Base-by-base conservation (phyloP, 176 grass and related monocot species). In the Canna indica region DNA sequence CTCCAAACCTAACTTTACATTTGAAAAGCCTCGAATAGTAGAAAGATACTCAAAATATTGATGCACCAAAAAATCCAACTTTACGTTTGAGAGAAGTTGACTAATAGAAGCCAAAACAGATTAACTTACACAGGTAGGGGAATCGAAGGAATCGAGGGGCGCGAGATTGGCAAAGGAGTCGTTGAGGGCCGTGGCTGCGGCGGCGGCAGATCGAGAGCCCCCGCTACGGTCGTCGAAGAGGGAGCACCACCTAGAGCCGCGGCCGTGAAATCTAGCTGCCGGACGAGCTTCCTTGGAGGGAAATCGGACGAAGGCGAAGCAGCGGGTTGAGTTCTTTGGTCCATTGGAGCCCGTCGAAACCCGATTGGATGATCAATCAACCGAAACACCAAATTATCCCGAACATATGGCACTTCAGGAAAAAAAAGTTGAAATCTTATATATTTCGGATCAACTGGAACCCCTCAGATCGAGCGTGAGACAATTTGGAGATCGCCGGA, bases 231-330 rank as follows among this genome's bases (percentile, higher is more conserved):
- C 0, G 80, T 75, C 0, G 86, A 80, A 0, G 89, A 66, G 1
- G 84, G 82, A 46, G 80, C 86, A 27, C 85, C 83, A 42, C 79
- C 41, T 38, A 72, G 64, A 45, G 75, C 75, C 31, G 86, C 77
- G 35, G 92, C 83, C 54, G 64, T 90, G 73, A 99, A 99, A 83
- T 99, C 86, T 8, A 99, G 89, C 79, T 93, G 94, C 45, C 94
- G 81, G 28, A 83, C 86, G 1, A 90, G 82, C 79, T 90, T 95
- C 61, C 87, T 99, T 11, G 86, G 75, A 46, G 86, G 78, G 3
- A 85, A 81, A 76, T 85, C 83, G 25, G 60, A 28, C 29, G 76
- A 85, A 31, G 75, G 76, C 26, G 70, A 58, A 36, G 78, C 79
- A 50, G 74, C 78, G 67, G 86, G 81, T 4, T 18, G 62, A 7